A percentile compares a stretch with the other conserved stretches of the same genome.
These are phyloP conservation scores for Lactifluus rugatus DNA, from an alignment of 768 basidiomycete species.

Conservation along the genomic window DNA sequence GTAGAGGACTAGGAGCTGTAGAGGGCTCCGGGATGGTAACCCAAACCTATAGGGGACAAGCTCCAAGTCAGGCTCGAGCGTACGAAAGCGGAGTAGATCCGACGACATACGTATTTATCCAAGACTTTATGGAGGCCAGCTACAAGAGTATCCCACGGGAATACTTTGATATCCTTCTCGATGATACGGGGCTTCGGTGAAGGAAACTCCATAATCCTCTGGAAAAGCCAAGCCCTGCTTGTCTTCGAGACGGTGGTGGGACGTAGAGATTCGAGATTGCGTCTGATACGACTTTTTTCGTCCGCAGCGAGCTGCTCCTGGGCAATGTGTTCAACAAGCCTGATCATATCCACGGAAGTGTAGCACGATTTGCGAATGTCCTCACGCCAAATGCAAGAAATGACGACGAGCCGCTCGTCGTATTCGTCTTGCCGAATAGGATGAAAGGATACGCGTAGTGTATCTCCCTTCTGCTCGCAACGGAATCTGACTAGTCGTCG, in stretches of 20 bases:
- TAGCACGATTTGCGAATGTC: constrained; percentile 72
- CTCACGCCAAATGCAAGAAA: constrained; percentile 90
- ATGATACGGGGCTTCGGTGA: constrained; percentile 92
- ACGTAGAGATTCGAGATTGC: constrained; percentile 87
- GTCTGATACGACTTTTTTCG: constrained; percentile 92
- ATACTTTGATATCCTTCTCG: constrained; percentile 92
- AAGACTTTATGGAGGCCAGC: constrained; percentile 72
- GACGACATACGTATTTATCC: constrained; percentile 68
- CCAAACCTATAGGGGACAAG: constrained; percentile 1
- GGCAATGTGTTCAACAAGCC: constrained; percentile 73
- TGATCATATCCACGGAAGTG: constrained; percentile 94
- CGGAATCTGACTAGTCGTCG: constrained; percentile 82
- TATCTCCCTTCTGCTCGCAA: constrained; percentile 66
- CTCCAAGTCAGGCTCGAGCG: background rate
- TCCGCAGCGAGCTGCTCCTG: constrained; percentile 79
- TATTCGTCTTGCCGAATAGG: constrained; percentile 68
- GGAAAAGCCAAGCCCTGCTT: constrained; percentile 78
- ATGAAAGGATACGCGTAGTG: constrained; percentile 71
- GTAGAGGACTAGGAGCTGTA: background rate
- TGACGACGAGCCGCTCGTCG: constrained; percentile 63
- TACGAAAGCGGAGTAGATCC: background rate
- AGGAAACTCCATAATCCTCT: constrained; percentile 93
- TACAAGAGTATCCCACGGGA: constrained; percentile 62
- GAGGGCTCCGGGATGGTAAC: background rate
- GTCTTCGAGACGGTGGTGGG: constrained; percentile 88